phyloP scores from a whole-genome alignment of 352 stramenopile genomes.

The Nothophytophthora sp. region DNA sequence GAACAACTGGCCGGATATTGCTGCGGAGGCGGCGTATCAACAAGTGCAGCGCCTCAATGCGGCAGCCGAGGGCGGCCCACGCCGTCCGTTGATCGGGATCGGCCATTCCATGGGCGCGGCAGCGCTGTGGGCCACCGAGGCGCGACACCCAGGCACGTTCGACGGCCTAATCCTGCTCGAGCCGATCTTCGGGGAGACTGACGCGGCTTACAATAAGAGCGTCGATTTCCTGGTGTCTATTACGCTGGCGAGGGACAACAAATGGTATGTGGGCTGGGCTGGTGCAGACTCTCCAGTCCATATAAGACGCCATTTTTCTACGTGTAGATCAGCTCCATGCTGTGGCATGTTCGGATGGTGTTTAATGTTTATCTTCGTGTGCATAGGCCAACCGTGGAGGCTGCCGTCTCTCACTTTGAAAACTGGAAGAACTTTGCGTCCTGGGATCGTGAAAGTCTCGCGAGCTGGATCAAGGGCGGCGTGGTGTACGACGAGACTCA shows the following conservation, averaged over 20 bases:
- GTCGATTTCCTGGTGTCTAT: conserved; percentile 36
- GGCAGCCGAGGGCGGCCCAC: background rate
- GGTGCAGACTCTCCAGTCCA: background rate
- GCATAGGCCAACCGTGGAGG: conserved; percentile 24
- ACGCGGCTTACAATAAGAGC: conserved; percentile 9
- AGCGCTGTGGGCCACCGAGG: conserved; percentile 40
- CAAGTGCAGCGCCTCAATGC: conserved; percentile 15
- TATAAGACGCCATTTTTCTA: background rate
- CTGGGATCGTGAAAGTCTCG: conserved; percentile 43
- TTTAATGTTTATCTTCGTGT: background rate
- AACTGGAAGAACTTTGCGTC: conserved; percentile 36
- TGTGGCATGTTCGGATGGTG: background rate
- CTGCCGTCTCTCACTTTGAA: conserved; percentile 26
- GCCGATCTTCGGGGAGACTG: conserved; percentile 34
- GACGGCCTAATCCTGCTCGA: conserved; percentile 50
- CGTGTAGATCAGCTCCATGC: too few relatives aligned
- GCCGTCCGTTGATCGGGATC: conserved; percentile 28
- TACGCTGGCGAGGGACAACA: conserved; percentile 32
- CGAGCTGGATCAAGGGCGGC: conserved; percentile 33
- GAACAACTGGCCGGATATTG: conserved; percentile 26
- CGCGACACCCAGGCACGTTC: conserved; percentile 41
- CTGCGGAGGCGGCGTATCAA: conserved; percentile 9
- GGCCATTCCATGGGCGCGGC: conserved; percentile 49
- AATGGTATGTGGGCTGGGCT: conserved; percentile 30
- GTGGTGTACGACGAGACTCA: conserved; percentile 35